Percentiles rank a stretch among this genome's conserved stretches.
These are phyloP conservation scores for Dothistroma septosporum DNA, from an alignment of 2,329 filamentous ascomycete species.

Conservation along the genomic window DNA sequence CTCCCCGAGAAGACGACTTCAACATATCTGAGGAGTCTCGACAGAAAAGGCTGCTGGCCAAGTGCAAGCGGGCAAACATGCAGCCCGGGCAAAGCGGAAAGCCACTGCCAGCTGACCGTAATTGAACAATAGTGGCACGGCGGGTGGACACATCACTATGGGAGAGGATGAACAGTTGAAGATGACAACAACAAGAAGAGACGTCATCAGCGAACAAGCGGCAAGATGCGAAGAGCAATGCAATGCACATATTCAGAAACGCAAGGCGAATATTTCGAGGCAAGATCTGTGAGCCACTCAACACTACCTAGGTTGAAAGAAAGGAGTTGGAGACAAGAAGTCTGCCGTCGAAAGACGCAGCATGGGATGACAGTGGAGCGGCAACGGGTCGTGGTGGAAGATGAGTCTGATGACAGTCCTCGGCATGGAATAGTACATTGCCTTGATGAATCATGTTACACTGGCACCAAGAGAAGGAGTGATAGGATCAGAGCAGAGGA, in stretches of 20 bases:
- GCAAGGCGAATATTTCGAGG: neutral
- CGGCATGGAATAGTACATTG: too few species aligned
- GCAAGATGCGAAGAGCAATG: neutral
- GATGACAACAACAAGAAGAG: neutral
- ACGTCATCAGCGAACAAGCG: neutral
- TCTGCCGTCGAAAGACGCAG: neutral
- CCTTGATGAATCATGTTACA: too few species aligned
- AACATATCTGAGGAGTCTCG: constrained; percentile 30
- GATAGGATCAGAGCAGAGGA: too few species aligned
- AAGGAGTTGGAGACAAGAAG: neutral
- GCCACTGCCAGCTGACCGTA: constrained; percentile 14
- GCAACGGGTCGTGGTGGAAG: too few species aligned
- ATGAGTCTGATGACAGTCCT: too few species aligned
- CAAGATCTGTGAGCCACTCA: neutral
- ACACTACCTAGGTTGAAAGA: neutral
- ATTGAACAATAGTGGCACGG: constrained; percentile 2
- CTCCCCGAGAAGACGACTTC: constrained; percentile 32
- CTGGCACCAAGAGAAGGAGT: too few species aligned
- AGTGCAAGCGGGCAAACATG: constrained; percentile 27
- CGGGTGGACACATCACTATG: neutral
- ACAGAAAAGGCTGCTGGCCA: constrained; percentile 25
- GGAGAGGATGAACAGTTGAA: neutral
- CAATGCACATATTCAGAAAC: neutral
- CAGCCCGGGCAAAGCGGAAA: constrained; percentile 30
- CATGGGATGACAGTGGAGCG: neutral